Evolutionary conservation across 306 rosid genomes (phyloP).

Genomic region (Rosa multiflora): DNA sequence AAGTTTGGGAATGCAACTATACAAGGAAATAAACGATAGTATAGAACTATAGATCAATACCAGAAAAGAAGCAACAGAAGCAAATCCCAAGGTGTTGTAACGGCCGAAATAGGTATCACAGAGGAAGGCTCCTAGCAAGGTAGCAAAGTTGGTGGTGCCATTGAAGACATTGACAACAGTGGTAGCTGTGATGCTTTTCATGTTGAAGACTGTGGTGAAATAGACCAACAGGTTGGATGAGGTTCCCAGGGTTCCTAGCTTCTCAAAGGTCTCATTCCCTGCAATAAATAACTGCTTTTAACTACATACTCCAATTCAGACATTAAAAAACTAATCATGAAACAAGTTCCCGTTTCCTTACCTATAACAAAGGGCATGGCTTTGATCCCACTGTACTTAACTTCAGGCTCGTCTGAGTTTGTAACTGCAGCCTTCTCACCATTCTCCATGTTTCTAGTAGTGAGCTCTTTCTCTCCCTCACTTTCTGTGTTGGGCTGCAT

Average conservation of each 20-base stretch:
- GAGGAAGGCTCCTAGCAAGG: conserved; percentile 74
- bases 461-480: neutral
- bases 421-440: conserved; percentile 22
- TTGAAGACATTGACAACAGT: conserved; percentile 57
- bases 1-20: neutral
- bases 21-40: neutral
- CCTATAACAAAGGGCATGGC: conserved; percentile 90
- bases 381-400: conserved; percentile 70
- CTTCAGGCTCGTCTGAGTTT: conserved; percentile 28
- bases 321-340: neutral
- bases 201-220: conserved; percentile 78
- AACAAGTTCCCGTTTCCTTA: conserved; percentile 14
- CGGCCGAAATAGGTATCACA: conserved; percentile 84
- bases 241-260: conserved; percentile 83
- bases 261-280: conserved; percentile 97
- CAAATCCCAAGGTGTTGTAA: conserved; percentile 70
- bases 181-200: conserved; percentile 72
- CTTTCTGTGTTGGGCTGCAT: conserved; percentile 3
- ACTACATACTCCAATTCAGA: neutral
- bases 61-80: conserved; percentile 65
- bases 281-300: neutral
- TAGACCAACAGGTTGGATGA: conserved; percentile 70
- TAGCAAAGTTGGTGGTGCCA: conserved; percentile 80
- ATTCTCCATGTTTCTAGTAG: conserved; percentile 20
- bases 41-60: conserved; percentile 27